Base-by-base conservation (phyloP, 2,329 filamentous ascomycete species). In the Diaporthe nobilis region DNA sequence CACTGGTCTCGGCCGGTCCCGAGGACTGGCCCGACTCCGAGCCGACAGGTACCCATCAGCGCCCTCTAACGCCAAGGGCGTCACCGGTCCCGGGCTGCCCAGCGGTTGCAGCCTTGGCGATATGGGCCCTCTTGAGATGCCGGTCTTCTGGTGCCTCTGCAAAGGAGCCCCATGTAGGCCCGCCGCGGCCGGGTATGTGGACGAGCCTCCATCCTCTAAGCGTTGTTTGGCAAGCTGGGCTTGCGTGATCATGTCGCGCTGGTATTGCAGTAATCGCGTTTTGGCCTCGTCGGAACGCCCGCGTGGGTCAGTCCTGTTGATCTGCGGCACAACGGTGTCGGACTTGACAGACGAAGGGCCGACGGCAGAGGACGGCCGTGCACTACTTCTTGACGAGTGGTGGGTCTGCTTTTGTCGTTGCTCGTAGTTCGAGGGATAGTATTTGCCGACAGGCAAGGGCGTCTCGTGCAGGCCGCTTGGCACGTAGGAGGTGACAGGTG, bases 341-440 rank as follows among this genome's bases (percentile, higher is more conserved):
- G 85, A 85, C 60, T 82, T 84, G 13, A 82, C 79, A 4, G 81
- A 79, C 71, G 82, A 80, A n/a, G 83, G 79, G 70, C 83, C 73
- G 58, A 80, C 75, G 55, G 81, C 78, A 7, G 82, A 78, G n/a
- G 77, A 76, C n/a, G 77, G 79, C 22, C 77, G 80, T 7, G 78
- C 57, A n/a, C 75, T 78, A 51, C 79, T 67, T 31, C 80, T 77
- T 10, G 78, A 77, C 28, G 77, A 78, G 68, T 57, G 71, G 34
- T 34, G 79, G 77, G 7, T 79, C 78, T 70, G 73, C 71, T 74
- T 75, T 77, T 74, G 61, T 60, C 74, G 79, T 51, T 77, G 61
- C 78, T 91, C 89, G 79, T 91, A 92, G 82, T 92, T 92, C 37
- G 89, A 88, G 0, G 91, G 91, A 75, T 92, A 91, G 79, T 92